A percentile compares a stretch with the other conserved stretches of the same genome.
These are phyloP conservation scores for Ambrosia artemisiifolia DNA, from an alignment of 129 eudicot species.

Conservation along the genomic window DNA sequence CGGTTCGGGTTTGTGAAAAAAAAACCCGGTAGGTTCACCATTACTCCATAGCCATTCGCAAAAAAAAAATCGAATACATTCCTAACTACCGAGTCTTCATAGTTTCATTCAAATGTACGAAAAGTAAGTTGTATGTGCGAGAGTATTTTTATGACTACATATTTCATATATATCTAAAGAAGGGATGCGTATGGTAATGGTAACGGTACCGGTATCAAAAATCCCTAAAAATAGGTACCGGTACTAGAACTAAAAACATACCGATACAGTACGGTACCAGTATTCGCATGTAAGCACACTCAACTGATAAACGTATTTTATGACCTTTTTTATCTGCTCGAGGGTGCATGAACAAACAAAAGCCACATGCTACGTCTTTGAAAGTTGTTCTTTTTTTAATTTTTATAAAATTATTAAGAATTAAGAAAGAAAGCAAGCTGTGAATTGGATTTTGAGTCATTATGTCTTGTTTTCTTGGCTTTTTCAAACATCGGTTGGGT, in stretches of 20 bases:
- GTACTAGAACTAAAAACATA: too few relatives aligned
- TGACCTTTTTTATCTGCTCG: neutral
- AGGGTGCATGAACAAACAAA: conserved; percentile 1
- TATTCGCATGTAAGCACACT: neutral
- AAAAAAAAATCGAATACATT: too few relatives aligned
- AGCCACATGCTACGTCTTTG: neutral
- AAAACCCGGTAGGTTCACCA: too few relatives aligned
- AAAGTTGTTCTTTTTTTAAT: neutral
- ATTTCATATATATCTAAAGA: too few relatives aligned
- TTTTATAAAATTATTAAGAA: neutral
- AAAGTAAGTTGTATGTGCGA: neutral
- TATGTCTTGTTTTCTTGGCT: conserved; percentile 23
- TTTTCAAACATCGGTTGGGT: conserved; percentile 18
- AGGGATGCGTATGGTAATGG: too few relatives aligned
- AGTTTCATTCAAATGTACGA: neutral
- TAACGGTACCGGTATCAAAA: too few relatives aligned
- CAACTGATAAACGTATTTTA: neutral
- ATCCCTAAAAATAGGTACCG: too few relatives aligned
- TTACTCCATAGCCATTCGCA: too few relatives aligned
- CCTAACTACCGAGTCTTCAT: neutral
- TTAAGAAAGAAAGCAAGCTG: conserved; percentile 2
- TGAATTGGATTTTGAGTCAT: neutral
- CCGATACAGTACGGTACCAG: too few relatives aligned
- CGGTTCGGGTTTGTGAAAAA: too few relatives aligned
- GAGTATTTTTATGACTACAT: too few relatives aligned